A percentile compares a stretch with the other conserved stretches of the same genome.
Evolutionary conservation across 371 early-diverging fungal genomes (phyloP).

Genomic region (Mucor piriformis): DNA sequence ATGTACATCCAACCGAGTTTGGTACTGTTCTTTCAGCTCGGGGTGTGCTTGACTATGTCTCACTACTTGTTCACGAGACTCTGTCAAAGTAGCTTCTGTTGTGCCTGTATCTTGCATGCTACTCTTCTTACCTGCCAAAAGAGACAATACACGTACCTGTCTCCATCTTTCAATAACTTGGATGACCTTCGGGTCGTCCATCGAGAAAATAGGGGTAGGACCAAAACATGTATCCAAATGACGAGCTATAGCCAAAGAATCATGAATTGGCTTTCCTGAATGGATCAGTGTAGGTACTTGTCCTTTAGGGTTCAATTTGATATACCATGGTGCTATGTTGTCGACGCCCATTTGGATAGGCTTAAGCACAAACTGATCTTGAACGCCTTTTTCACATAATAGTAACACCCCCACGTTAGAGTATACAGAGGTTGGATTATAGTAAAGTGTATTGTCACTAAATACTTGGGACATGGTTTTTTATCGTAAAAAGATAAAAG

Average conservation of each 20-base stretch:
- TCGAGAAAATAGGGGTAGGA: constrained; percentile 4
- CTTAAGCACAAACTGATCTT: constrained; percentile 16
- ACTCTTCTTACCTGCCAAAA: constrained; percentile 13
- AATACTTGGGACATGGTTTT: neutral
- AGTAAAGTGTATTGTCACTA: constrained; percentile 1
- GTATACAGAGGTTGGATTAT: constrained; percentile 12
- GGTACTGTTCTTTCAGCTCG: constrained; percentile 12
- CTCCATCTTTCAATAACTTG: constrained; percentile 7
- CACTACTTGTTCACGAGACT: constrained; percentile 3
- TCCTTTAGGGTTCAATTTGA: constrained; percentile 21
- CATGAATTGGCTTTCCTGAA: constrained; percentile 6
- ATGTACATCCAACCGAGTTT: constrained; percentile 9
- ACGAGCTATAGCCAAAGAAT: constrained; percentile 15
- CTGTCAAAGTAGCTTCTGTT: neutral
- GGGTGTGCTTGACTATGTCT: constrained; percentile 8
- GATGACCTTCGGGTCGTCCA: constrained; percentile 8
- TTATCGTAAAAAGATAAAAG: neutral
- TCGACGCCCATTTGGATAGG: constrained; percentile 15
- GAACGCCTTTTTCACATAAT: constrained; percentile 8
- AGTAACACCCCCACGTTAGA: constrained; percentile 14
- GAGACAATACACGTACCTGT: constrained; percentile 12
- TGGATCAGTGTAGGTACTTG: constrained; percentile 19
- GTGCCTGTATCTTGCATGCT: neutral
- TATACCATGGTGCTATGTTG: constrained; percentile 25
- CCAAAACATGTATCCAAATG: constrained; percentile 13